Base-by-base conservation (phyloP, 225 moss, liverwort and hornwort genomes). In the Pleurozium schreberi region DNA sequence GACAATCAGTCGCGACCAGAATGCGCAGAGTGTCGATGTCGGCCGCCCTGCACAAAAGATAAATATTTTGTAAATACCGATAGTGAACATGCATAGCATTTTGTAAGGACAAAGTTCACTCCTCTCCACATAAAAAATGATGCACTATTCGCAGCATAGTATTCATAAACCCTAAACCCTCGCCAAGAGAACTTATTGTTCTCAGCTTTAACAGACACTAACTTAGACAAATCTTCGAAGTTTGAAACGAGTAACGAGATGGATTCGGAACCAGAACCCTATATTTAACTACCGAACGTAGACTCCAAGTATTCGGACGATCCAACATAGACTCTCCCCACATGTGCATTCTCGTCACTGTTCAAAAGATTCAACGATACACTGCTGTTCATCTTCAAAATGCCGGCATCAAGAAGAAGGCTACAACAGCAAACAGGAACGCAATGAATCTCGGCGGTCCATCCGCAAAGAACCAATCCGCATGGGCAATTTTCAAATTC, bases 1-100 rank as follows among this genome's bases (percentile, higher is more conserved):
- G 99, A 86, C 95, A 96, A 91, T 99, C 99, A 38, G 97, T 99
- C 57, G 99, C 97, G 42, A 99, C 95, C 91, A 99, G 87, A 91
- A 99, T 84, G 43, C 99, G 93, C 85, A 99, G 81, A 8, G 97
- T 99, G 90, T 97, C 95, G 49, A 93, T 91, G 59, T 97, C 94
- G 82, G 93, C 95, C 83, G 94, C 95, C 95, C 95, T 95, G 89
- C 90, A 89, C 71, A 87, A 43, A 40, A 71, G 23, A 73, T 27
- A 66, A 82, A 43, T 25, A 43, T 38, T 47, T 61, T 18, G 31
- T 45, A 73, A 67, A 60, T 43, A 55, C 58, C 57, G 57, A 82
- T 16, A 90, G 60, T 43, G 23, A 60, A 60, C 33, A 78, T 65
- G 53, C 17, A 33, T 34, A 40, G 34, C 58, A 84, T 88, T 31